Percentiles rank a stretch among this genome's conserved stretches.
Conservation (phyloP, 352 stramenopile species). For the Pythium coloratum region DNA sequence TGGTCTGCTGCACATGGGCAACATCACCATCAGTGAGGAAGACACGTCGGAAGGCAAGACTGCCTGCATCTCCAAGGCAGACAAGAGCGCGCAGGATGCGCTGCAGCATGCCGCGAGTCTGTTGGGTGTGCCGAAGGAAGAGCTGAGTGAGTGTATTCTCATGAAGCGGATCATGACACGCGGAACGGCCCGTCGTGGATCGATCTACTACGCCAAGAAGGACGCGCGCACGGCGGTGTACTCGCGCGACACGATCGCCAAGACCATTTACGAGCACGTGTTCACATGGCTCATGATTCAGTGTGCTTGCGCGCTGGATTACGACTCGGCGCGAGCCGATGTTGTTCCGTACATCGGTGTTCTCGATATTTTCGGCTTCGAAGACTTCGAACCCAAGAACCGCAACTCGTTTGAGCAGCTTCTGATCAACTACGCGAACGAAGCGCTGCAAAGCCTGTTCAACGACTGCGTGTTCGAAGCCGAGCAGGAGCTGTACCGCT, state of each 20-base stretch:
- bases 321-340: slow-evolving; percentile 78
- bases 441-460: slow-evolving; percentile 89
- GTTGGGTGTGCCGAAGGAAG: slow-evolving; percentile 60
- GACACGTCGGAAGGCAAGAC: slow-evolving; percentile 77
- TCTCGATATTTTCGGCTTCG: slow-evolving; percentile 93
- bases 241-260: slow-evolving; percentile 87
- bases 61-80: slow-evolving; percentile 49
- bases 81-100: slow-evolving; percentile 47
- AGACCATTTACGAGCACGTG: slow-evolving; percentile 87
- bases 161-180: slow-evolving; percentile 79
- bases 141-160: slow-evolving; percentile 75
- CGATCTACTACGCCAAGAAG: slow-evolving; percentile 80
- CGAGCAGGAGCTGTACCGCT: slow-evolving; percentile 82
- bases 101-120: slow-evolving; percentile 55
- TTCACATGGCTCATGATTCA: slow-evolving; percentile 90
- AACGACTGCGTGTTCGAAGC: slow-evolving; percentile 88
- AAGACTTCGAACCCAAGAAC: slow-evolving; percentile 87
- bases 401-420: slow-evolving; percentile 92
- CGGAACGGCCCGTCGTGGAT: slow-evolving; percentile 56
- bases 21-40: slow-evolving; percentile 69
- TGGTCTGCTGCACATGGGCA: slow-evolving; percentile 76
- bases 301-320: slow-evolving; percentile 74
- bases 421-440: slow-evolving; percentile 93
- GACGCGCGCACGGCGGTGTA: slow-evolving; percentile 69
- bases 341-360: slow-evolving; percentile 89